A percentile compares a stretch with the other conserved stretches of the same genome.
Evolutionary conservation across 345 rosid species (phyloP).

Genomic region (Isatis tinctoria): DNA sequence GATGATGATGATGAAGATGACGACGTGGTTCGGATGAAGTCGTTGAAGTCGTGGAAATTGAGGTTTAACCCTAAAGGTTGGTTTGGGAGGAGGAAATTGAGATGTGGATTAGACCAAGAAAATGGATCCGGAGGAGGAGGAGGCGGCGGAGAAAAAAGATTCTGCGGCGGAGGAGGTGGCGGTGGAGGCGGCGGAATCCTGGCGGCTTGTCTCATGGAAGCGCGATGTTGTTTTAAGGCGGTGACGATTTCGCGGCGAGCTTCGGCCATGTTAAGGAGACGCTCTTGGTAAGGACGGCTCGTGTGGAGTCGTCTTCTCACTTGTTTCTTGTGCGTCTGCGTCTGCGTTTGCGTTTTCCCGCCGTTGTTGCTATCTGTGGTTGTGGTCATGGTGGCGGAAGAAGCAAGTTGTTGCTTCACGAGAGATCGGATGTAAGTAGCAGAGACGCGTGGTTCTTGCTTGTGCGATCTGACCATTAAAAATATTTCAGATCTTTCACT

Average conservation of each 20-base stretch:
- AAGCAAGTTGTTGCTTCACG: slow-evolving; percentile 40
- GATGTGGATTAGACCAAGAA: slow-evolving; percentile 35
- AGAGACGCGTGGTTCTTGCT: slow-evolving; percentile 27
- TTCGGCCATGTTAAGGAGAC: slow-evolving; percentile 97
- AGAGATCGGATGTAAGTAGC: slow-evolving; percentile 25
- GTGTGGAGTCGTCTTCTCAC: slow-evolving; percentile 95
- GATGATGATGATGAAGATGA: slow-evolving; percentile 40
- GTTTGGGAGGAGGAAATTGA: slow-evolving; percentile 52
- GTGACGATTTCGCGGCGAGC: slow-evolving; percentile 97
- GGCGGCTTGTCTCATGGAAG: slow-evolving; percentile 81
- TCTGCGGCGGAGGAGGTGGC: slow-evolving; percentile 16
- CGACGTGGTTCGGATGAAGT: slow-evolving; percentile 51
- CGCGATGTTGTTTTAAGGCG: slow-evolving; percentile 88
- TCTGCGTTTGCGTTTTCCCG: slow-evolving; percentile 39
- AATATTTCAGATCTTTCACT: neutral
- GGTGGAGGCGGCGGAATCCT: slow-evolving; percentile 37
- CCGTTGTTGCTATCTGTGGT: slow-evolving; percentile 33
- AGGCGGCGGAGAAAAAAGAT: slow-evolving; percentile 28
- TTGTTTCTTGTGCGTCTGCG: slow-evolving; percentile 75
- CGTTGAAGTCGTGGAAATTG: slow-evolving; percentile 73
- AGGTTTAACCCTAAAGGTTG: slow-evolving; percentile 80
- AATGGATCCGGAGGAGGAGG: slow-evolving; percentile 38
- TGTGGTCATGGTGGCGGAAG: slow-evolving; percentile 43
- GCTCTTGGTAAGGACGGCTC: slow-evolving; percentile 89
- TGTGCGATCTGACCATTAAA: slow-evolving; percentile 10